phyloP scores from a whole-genome alignment of 2,329 filamentous ascomycete genomes.

The Neoascochyta sp. region DNA sequence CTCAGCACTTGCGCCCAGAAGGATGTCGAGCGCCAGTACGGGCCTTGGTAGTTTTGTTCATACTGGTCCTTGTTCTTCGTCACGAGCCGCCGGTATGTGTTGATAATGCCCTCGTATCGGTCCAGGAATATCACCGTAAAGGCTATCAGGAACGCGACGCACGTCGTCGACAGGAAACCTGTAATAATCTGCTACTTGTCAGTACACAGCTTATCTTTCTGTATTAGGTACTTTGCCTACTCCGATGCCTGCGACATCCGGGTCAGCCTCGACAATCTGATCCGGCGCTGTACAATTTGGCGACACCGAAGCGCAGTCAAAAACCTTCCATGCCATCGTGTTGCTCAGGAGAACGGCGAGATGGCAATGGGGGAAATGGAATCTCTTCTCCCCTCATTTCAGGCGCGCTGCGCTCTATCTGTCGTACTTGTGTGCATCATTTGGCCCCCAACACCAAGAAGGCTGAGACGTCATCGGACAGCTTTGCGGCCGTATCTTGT shows the following conservation, averaged over 20 bases:
- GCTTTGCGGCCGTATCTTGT: too few relatives aligned
- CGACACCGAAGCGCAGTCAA: conserved; percentile 16
- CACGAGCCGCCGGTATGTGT: conserved; percentile 12
- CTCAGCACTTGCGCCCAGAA: conserved; percentile 31
- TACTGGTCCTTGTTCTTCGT: conserved; percentile 12
- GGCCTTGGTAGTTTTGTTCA: conserved; percentile 7
- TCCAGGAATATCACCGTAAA: conserved; percentile 30
- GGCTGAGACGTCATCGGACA: too few relatives aligned
- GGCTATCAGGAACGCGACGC: conserved; percentile 26
- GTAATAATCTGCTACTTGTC: conserved; percentile 18
- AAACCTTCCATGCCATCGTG: conserved; percentile 17
- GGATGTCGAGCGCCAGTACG: conserved; percentile 25
- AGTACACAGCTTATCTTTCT: conserved; percentile 1
- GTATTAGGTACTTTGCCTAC: conserved; percentile 9
- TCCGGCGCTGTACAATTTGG: conserved; percentile 11
- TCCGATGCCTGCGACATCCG: conserved; percentile 30
- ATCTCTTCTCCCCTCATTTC: too few relatives aligned
- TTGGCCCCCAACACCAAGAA: too few relatives aligned
- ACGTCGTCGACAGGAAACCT: conserved; percentile 27
- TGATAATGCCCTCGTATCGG: conserved; percentile 19
- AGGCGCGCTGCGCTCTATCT: too few relatives aligned
- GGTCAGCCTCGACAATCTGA: conserved; percentile 19
- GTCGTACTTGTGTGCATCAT: too few relatives aligned
- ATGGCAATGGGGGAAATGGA: too few relatives aligned
- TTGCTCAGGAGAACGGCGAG: too few relatives aligned